Percentiles rank a stretch among this genome's conserved stretches.
These are phyloP conservation scores for Rhodotorula graminis DNA, from an alignment of 768 basidiomycete species.

Conservation along the genomic window DNA sequence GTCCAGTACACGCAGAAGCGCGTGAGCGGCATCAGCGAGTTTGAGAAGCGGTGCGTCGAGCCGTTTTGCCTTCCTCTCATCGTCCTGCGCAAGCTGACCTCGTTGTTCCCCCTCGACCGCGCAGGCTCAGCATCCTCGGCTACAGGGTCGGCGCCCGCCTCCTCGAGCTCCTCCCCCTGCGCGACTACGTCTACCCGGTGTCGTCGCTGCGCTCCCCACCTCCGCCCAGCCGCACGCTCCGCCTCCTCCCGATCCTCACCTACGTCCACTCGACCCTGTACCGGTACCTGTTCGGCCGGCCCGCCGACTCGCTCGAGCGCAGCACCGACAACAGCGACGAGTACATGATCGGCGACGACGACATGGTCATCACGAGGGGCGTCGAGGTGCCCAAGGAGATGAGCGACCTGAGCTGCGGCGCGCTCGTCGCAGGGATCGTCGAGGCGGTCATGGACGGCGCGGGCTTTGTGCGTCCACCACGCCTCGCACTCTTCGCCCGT, in stretches of 20 bases:
- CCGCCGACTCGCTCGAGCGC: conserved; percentile 92
- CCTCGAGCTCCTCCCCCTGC: conserved; percentile 75
- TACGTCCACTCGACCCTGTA: conserved; percentile 93
- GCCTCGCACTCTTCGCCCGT: not conserved
- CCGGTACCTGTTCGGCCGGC: conserved; percentile 85
- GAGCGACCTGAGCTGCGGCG: conserved; percentile 91
- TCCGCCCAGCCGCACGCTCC: conserved; percentile 85
- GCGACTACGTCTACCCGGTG: conserved; percentile 58
- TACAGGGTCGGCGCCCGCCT: conserved; percentile 85
- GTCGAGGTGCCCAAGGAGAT: conserved; percentile 93
- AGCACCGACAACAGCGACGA: conserved; percentile 95
- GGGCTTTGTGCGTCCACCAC: conserved; percentile 75
- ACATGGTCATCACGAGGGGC: conserved; percentile 81
- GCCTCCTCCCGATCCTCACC: conserved; percentile 85
- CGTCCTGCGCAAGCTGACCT: too few species aligned
- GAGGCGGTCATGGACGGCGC: conserved; percentile 93
- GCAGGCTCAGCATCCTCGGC: conserved; percentile 82
- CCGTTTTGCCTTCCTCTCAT: not conserved
- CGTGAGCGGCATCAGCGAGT: conserved; percentile 87
- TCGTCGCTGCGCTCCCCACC: conserved; percentile 50
- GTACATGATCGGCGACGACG: conserved; percentile 99
- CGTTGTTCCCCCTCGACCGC: too few species aligned
- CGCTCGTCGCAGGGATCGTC: conserved; percentile 92
- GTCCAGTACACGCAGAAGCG: conserved; percentile 95
- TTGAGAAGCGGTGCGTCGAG: conserved; percentile 72